Conservation (phyloP, 2,329 filamentous ascomycete species). For the Aureobasidium sp. region DNA sequence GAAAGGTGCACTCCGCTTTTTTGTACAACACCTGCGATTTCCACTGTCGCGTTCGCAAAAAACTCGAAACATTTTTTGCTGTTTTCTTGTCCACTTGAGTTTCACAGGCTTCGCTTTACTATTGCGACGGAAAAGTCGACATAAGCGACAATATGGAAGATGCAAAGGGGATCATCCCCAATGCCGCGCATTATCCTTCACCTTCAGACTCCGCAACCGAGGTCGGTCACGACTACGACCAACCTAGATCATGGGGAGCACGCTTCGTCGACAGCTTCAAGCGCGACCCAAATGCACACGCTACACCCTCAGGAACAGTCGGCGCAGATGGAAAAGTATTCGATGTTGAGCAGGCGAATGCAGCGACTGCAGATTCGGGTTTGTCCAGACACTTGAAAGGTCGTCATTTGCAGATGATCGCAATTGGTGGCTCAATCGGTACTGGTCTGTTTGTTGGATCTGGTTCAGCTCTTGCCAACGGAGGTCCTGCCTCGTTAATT, state of each 20-base stretch:
- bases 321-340: conserved; percentile 48
- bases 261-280: conserved; percentile 54
- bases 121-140: background rate
- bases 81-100: background rate
- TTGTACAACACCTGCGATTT: background rate
- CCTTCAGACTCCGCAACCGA: conserved; percentile 9
- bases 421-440: conserved; percentile 79
- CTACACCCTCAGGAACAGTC: conserved; percentile 31
- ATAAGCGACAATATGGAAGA: conserved; percentile 16
- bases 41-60: too few species aligned
- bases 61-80: too few species aligned
- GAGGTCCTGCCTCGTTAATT: conserved; percentile 69
- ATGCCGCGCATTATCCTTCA: conserved; percentile 15
- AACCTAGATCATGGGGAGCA: conserved; percentile 6
- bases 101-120: background rate
- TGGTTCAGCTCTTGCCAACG: conserved; percentile 52
- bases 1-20: background rate
- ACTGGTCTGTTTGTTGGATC: conserved; percentile 69
- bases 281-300: conserved; percentile 50
- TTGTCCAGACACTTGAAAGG: conserved; percentile 68
- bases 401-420: conserved; percentile 93
- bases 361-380: conserved; percentile 61
- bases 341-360: conserved; percentile 54
- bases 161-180: conserved; percentile 14
- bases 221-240: conserved; percentile 10